These are phyloP conservation scores for Lentinus tigrinus DNA, from an alignment of 768 basidiomycete genomes.

Conservation along the genomic window DNA sequence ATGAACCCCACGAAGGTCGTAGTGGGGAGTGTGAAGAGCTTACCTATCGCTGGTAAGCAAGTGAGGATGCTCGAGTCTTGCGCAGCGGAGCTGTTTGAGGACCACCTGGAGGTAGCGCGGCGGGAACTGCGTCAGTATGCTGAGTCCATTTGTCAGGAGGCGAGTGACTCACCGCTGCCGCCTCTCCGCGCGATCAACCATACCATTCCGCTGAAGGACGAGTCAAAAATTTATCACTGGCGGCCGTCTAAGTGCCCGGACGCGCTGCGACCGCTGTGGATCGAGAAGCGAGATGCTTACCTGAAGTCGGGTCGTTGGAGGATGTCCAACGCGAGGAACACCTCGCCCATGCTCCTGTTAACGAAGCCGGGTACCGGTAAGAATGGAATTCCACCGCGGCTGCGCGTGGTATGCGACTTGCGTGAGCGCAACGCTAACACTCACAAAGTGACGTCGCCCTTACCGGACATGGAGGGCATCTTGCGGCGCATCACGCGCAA, in stretches of 20 bases:
- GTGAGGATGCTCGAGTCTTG: slow-evolving; percentile 13
- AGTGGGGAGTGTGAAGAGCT: slow-evolving; percentile 12
- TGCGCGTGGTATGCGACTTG: slow-evolving; percentile 18
- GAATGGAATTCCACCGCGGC: slow-evolving; percentile 1
- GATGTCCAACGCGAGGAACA: slow-evolving; percentile 26
- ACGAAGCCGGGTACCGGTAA: slow-evolving; percentile 24
- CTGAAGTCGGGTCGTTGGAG: slow-evolving; percentile 32
- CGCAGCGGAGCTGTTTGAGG: slow-evolving; percentile 17
- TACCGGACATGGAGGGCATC: slow-evolving; percentile 29
- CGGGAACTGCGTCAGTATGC: slow-evolving; percentile 16
- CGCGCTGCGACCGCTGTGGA: slow-evolving; percentile 25
- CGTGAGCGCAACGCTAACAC: slow-evolving; percentile 34
- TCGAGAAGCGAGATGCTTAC: slow-evolving; percentile 31
- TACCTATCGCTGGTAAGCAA: slow-evolving; percentile 12
- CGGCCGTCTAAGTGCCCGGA: slow-evolving; percentile 35
- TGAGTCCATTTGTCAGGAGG: slow-evolving; percentile 11
- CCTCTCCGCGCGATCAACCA: slow-evolving; percentile 35
- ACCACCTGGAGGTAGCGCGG: slow-evolving; percentile 16
- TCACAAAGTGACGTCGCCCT: slow-evolving; percentile 24
- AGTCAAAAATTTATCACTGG: slow-evolving; percentile 33
- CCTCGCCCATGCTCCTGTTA: slow-evolving; percentile 34
- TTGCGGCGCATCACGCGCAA: slow-evolving; percentile 20
- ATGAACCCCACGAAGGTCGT: slow-evolving; percentile 21
- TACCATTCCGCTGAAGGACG: slow-evolving; percentile 34
- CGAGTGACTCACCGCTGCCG: slow-evolving; percentile 19